Conservation (phyloP, 306 rosid species). For the Rubus parviflorus region DNA sequence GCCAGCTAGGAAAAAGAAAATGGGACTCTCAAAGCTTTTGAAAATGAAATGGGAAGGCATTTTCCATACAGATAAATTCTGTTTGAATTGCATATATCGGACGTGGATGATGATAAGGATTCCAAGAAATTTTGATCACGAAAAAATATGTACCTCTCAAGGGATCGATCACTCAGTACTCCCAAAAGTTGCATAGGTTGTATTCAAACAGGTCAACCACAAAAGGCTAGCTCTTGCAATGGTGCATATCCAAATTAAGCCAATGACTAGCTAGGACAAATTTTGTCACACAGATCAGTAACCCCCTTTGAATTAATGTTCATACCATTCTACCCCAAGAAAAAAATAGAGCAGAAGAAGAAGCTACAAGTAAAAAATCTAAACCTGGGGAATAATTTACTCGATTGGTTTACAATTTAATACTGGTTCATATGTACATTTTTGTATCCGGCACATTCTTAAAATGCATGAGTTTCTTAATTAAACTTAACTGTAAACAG, state of each 20-base stretch:
- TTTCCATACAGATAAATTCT: constrained; percentile 34
- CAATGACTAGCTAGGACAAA: background rate
- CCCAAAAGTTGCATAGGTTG: constrained; percentile 5
- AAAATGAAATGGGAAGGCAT: constrained; percentile 35
- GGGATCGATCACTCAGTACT: background rate
- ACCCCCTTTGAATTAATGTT: background rate
- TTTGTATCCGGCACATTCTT: no score
- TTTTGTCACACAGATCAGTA: background rate
- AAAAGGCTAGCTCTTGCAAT: background rate
- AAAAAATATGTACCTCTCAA: background rate
- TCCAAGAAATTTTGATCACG: constrained; percentile 29
- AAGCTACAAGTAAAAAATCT: background rate
- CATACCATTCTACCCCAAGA: no score
- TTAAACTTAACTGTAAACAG: background rate
- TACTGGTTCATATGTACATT: no score
- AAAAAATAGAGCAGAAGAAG: background rate
- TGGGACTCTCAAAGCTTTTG: constrained; percentile 32
- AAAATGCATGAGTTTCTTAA: background rate
- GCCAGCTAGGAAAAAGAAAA: background rate
- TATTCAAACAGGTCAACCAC: constrained; percentile 20
- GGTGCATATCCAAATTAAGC: constrained; percentile 16
- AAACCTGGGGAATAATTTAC: background rate
- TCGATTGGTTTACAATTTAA: no score
- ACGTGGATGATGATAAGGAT: constrained; percentile 57
- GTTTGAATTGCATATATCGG: constrained; percentile 1